phyloP scores from a whole-genome alignment of 305 asterid species.

The Fraxinus nigra region DNA sequence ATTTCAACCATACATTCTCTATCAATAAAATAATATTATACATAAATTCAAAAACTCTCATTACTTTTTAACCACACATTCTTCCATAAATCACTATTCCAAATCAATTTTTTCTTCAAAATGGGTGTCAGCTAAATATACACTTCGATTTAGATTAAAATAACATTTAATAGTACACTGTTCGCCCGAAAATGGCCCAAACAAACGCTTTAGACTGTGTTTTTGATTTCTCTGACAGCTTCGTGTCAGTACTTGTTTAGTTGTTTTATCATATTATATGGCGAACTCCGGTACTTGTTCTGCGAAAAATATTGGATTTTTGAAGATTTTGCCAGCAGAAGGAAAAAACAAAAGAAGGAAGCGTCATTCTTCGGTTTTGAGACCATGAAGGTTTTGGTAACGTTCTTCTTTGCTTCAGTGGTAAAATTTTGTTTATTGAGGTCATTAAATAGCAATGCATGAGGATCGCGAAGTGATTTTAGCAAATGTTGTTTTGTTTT shows the following conservation, averaged over 20 bases:
- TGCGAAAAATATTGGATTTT: constrained; percentile 16
- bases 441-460: constrained; percentile 22
- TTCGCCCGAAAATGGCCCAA: neutral
- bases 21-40: no score
- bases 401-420: constrained; percentile 2
- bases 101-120: no score
- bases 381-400: constrained; percentile 7
- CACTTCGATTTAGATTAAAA: no score
- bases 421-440: constrained; percentile 7
- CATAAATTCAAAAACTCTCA: no score
- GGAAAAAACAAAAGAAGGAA: neutral
- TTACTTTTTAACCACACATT: no score
- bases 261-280: constrained; percentile 18
- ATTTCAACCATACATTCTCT: no score
- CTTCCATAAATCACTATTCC: no score
- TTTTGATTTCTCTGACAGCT: constrained; percentile 25
- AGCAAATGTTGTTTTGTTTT: neutral
- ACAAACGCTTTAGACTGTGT: constrained; percentile 18
- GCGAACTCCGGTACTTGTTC: constrained; percentile 17
- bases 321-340: constrained; percentile 6
- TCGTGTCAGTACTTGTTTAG: constrained; percentile 35
- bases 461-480: neutral
- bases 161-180: neutral
- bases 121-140: no score
- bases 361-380: neutral